Evolutionary conservation across 345 rosid species (phyloP).

Genomic region (Lumnitzera littorea): DNA sequence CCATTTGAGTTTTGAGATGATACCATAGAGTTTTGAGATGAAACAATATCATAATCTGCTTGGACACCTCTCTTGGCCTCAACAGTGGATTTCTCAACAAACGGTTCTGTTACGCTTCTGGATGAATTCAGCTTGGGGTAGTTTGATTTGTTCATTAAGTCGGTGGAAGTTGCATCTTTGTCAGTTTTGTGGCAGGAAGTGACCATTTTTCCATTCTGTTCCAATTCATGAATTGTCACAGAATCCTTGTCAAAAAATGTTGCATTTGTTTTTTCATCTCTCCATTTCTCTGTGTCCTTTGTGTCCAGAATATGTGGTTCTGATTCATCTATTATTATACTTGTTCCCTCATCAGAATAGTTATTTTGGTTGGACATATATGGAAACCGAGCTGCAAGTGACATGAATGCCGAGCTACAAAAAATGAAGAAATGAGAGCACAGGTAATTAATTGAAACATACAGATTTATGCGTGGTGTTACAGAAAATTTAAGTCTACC

Average conservation of each 20-base stretch:
- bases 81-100: slow-evolving; percentile 19
- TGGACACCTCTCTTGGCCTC: slow-evolving; percentile 19
- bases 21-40: slow-evolving; percentile 51
- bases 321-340: slow-evolving; percentile 28
- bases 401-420: slow-evolving; percentile 91
- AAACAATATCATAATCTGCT: slow-evolving; percentile 18
- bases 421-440: slow-evolving; percentile 5
- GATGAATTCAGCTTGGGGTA: slow-evolving; percentile 18
- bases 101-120: slow-evolving; percentile 17
- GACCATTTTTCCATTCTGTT: slow-evolving; percentile 35
- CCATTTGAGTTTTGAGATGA: slow-evolving; percentile 42
- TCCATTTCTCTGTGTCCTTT: slow-evolving; percentile 39
- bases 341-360: slow-evolving; percentile 29
- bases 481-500: slow-evolving; percentile 39
- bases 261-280: slow-evolving; percentile 24
- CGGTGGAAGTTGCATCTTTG: slow-evolving; percentile 28
- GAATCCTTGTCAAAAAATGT: slow-evolving; percentile 36
- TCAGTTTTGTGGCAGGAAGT: slow-evolving; percentile 36
- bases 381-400: slow-evolving; percentile 71
- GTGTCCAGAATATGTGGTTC: slow-evolving; percentile 35
- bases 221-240: slow-evolving; percentile 25
- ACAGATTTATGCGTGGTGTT: slow-evolving; percentile 1
- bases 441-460: slow-evolving; percentile 10
- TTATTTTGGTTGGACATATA: slow-evolving; percentile 19
- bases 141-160: slow-evolving; percentile 29